phyloP scores from a whole-genome alignment of 768 basidiomycete species.

The Boletus sp. region DNA sequence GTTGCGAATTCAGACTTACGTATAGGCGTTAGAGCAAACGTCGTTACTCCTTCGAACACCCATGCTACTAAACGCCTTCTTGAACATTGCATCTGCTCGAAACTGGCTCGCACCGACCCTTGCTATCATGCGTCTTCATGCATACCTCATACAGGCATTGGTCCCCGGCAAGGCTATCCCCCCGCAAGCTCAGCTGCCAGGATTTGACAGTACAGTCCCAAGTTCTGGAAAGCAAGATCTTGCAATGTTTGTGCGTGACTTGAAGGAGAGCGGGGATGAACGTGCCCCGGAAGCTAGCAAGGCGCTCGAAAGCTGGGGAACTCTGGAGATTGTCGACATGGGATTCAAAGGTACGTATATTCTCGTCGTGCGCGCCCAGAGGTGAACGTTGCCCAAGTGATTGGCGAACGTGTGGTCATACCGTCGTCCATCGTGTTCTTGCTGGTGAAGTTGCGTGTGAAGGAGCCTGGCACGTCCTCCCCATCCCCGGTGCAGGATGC shows the following conservation, averaged over 20 bases:
- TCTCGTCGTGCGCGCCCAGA: background rate
- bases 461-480: constrained; percentile 44
- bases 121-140: constrained; percentile 76
- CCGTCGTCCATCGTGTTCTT: constrained; percentile 88
- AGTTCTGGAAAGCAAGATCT: constrained; percentile 23
- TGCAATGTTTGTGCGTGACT: constrained; percentile 11
- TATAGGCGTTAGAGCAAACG: constrained; percentile 58
- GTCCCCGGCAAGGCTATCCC: constrained; percentile 47
- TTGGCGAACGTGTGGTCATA: constrained; percentile 84
- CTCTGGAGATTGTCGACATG: constrained; percentile 75
- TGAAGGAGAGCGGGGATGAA: constrained; percentile 17
- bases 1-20: background rate
- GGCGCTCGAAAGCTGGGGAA: constrained; percentile 66
- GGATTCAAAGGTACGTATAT: constrained; percentile 71
- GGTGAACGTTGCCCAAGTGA: constrained; percentile 49
- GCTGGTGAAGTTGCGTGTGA: constrained; percentile 75
- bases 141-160: constrained; percentile 81
- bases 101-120: constrained; percentile 86
- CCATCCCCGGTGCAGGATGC: constrained; percentile 37
- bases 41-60: constrained; percentile 70
- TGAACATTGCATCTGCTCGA: constrained; percentile 79
- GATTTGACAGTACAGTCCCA: constrained; percentile 46
- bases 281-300: constrained; percentile 39
- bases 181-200: constrained; percentile 74
- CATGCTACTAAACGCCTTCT: constrained; percentile 69